Evolutionary conservation across 2,329 filamentous ascomycete species (phyloP).

Genomic region (Aspergillus ochraceus): DNA sequence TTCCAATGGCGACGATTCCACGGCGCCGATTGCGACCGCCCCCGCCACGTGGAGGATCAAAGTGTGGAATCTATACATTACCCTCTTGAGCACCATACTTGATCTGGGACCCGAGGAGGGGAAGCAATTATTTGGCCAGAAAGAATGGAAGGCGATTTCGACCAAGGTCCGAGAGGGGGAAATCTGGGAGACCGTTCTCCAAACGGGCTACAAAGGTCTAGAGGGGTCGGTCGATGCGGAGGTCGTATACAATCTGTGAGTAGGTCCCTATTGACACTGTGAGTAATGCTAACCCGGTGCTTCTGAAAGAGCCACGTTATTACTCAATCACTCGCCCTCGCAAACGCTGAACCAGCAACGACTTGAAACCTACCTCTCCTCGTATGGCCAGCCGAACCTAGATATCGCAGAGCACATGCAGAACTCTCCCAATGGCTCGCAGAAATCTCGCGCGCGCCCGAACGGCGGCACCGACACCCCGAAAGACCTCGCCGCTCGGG

Average conservation of each 20-base stretch:
- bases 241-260: slow-evolving; percentile 66
- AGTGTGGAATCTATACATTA: slow-evolving; percentile 96
- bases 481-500: slow-evolving; percentile 76
- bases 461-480: slow-evolving; percentile 74
- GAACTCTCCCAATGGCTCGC: slow-evolving; percentile 33
- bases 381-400: slow-evolving; percentile 70
- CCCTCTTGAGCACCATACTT: slow-evolving; percentile 84
- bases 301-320: slow-evolving; percentile 72
- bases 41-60: slow-evolving; percentile 85
- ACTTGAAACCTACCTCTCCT: slow-evolving; percentile 84
- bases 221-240: slow-evolving; percentile 93
- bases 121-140: slow-evolving; percentile 80
- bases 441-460: slow-evolving; percentile 38
- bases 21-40: slow-evolving; percentile 72
- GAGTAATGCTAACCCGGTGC: neutral
- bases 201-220: slow-evolving; percentile 79
- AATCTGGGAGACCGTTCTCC: slow-evolving; percentile 92
- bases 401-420: slow-evolving; percentile 67
- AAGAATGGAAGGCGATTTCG: slow-evolving; percentile 80
- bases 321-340: slow-evolving; percentile 83
- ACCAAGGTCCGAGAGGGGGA: slow-evolving; percentile 82
- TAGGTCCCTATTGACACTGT: slow-evolving; percentile 9
- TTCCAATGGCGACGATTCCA: slow-evolving; percentile 49
- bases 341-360: slow-evolving; percentile 83
- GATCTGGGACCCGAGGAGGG: slow-evolving; percentile 89